Percentiles rank a stretch among this genome's conserved stretches.
phyloP scores from a whole-genome alignment of 495 filamentous ascomycete species.

The Neurospora sp. region DNA sequence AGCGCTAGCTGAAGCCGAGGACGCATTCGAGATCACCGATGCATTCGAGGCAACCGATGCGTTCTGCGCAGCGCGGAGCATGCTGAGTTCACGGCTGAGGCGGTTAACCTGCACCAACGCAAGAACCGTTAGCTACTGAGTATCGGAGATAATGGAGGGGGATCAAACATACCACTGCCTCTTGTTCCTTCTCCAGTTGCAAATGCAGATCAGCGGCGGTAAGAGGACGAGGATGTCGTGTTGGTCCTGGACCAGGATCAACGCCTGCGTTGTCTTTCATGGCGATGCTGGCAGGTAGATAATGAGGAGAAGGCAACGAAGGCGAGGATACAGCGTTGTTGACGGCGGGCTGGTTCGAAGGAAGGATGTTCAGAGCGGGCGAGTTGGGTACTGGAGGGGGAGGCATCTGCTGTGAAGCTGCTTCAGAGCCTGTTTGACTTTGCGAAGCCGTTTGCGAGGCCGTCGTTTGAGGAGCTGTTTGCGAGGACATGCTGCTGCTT shows the following conservation, averaged over 20 bases:
- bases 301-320: conserved; percentile 8
- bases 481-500: background rate
- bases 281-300: conserved; percentile 19
- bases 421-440: background rate
- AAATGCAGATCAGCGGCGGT: conserved; percentile 80
- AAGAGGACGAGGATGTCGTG: conserved; percentile 74
- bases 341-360: conserved; percentile 43
- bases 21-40: conserved; percentile 71
- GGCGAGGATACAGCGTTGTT: conserved; percentile 35
- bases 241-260: conserved; percentile 53
- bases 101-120: conserved; percentile 63
- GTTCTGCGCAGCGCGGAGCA: conserved; percentile 69
- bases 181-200: conserved; percentile 86
- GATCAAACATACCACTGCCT: conserved; percentile 62
- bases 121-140: background rate
- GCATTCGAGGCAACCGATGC: conserved; percentile 72
- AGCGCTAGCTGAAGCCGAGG: conserved; percentile 49
- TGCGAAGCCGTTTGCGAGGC: background rate
- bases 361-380: conserved; percentile 36
- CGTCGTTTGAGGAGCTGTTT: background rate
- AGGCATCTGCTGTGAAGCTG: conserved; percentile 24
- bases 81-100: conserved; percentile 72
- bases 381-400: conserved; percentile 22
- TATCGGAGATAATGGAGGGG: background rate
- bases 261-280: conserved; percentile 47